Evolutionary conservation across 139 green algal species (phyloP), one percentile per base, ranked within the genome.

Genomic region (Closterium sp.): DNA sequence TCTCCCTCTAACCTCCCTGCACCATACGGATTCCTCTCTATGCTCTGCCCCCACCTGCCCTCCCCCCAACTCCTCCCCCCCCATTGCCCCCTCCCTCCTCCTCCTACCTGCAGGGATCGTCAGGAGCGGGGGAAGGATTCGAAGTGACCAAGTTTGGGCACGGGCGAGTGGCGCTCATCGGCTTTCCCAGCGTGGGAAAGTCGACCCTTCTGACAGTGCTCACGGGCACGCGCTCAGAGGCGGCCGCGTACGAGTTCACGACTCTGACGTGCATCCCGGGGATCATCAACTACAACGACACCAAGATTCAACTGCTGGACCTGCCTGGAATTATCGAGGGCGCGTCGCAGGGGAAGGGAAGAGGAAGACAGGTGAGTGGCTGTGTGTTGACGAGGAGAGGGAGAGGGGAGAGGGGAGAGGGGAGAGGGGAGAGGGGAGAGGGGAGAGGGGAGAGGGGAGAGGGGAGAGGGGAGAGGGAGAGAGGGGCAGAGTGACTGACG

Each of bases 231-330:
- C 30, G 30, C 30, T 86, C 83, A 21, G 83, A 86, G 83, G 83
- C 86, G 7, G 76, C 98, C 2, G 97, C 97, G 2, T 99, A 99
- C 91, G 98, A 99, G 94, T 99, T 99, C 95, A 99, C 98, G 16
- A 99, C 98, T 0, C 96, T 99, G 0, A 99, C 98, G 2, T 99
- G 98, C 96, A 98, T 99, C 87, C 96, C 96, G 89, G 98, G 94
- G 81, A 96, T 99, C 33, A 99, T 99, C 93, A 98, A 99, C 92
- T 99, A 99, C 96, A 99, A 99, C 85, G 97, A 99, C 84, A 96
- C 98, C 84, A 99, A 99, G 94, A 99, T 99, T 76, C 98, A 99
- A 96, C 96, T 99, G 92, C 96, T 99, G 90, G 98, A 99, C 96
- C 91, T 99, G 92, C 98, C 98, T 1, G 98, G 98, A 30, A 99